Base-by-base conservation (phyloP, 495 filamentous ascomycete species). In the Evansstolkia leycettana region DNA sequence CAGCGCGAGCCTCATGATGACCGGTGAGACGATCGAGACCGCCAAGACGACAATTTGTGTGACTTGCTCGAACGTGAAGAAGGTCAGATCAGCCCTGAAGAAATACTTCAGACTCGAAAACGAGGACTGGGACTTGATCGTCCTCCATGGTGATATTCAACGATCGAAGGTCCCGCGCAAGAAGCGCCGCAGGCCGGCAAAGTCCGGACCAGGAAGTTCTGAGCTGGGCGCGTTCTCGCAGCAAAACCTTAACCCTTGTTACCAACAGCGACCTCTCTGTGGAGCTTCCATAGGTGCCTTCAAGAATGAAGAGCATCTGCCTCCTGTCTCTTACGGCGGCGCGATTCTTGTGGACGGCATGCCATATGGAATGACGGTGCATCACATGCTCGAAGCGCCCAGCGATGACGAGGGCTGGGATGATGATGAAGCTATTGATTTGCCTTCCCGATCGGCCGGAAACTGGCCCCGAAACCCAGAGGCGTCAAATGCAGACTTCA, bases 241-340 rank as follows among this genome's bases (percentile, higher is more conserved):
- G 23, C 52, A 52, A 27, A 48, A 59, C 26, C 42, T 54, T 31
- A 64, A 63, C 28, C 57, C 56, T 20, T 60, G 57, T 29, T 80
- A 84, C 45, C 87, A 95, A 51, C 63, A 77, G 39, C 70, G 69
- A 38, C 88, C 89, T 1, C 50, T 76, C 0, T 93, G 85, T 34
- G 89, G 89, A 1, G 89, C 89, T 2, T 93, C 85, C 16, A 94
- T 96, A 39, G 89, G 89, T 12, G 87, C 89, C 1, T 94, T 82
- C 59, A 71, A 80, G 36, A 81, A 84, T 29, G 78, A 84, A 31
- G 73, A 80, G 28, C 87, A 93, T 45, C 60, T 94, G 1, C 87
- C 86, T 9, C 82, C 89, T 1, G 89, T 90, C 2, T 86, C 85
- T 7, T 87, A 88, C 52, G 89, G 89, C 3, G 89, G 89, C 10